Evolutionary conservation across 2,329 filamentous ascomycete genomes (phyloP).

Genomic region (Alternaria tenuissima): DNA sequence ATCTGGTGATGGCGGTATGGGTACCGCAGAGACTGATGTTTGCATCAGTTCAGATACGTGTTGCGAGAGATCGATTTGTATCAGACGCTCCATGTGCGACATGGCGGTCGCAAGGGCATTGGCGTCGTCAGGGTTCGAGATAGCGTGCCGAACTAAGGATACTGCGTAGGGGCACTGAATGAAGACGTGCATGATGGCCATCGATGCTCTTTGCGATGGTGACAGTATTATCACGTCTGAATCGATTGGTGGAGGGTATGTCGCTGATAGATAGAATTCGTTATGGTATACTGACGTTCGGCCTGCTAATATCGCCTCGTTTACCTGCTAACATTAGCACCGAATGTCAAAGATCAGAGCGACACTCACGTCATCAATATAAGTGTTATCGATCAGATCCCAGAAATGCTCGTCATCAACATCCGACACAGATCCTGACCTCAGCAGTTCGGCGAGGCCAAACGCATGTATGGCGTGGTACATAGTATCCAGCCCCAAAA

Average conservation of each 20-base stretch:
- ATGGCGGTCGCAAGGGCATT: conserved; percentile 31
- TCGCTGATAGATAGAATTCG: conserved; percentile 36
- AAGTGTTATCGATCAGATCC: conserved; percentile 44
- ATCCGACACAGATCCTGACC: conserved; percentile 26
- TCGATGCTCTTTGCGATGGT: conserved; percentile 30
- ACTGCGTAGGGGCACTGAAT: conserved; percentile 40
- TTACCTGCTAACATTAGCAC: conserved; percentile 32
- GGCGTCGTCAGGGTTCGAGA: conserved; percentile 28
- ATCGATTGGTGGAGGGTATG: conserved; percentile 26
- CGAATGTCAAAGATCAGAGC: background rate
- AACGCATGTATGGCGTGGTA: conserved; percentile 41
- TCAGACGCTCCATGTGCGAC: conserved; percentile 32
- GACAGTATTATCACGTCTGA: conserved; percentile 10
- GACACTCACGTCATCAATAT: conserved; percentile 43
- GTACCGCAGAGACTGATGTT: conserved; percentile 19
- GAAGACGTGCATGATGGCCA: conserved; percentile 41
- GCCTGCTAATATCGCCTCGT: conserved; percentile 39
- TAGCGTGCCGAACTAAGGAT: conserved; percentile 29
- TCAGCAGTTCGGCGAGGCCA: conserved; percentile 39
- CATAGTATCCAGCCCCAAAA: conserved; percentile 36
- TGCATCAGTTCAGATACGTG: conserved; percentile 28
- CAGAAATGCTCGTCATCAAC: conserved; percentile 41
- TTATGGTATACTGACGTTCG: conserved; percentile 42
- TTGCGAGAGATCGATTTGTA: conserved; percentile 25
- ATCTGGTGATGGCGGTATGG: conserved; percentile 20